phyloP scores from a whole-genome alignment of 768 basidiomycete genomes.

The Paxillus ammoniavirescens region DNA sequence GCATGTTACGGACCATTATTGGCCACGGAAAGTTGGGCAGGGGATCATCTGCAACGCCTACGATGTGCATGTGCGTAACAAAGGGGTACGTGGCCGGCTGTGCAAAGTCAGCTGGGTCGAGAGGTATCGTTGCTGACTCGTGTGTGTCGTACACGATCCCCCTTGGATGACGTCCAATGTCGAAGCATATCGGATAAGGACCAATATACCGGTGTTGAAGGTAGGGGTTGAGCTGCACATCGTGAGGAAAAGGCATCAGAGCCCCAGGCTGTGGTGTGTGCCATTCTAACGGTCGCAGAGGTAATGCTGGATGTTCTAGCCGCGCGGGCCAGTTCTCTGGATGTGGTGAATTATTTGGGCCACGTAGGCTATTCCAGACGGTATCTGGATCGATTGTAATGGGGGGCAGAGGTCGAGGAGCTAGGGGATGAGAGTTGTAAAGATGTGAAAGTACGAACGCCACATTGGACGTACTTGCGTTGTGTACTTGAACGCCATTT shows the following conservation, averaged over 20 bases:
- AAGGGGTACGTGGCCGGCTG: slow-evolving; percentile 68
- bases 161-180: slow-evolving; percentile 35
- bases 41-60: slow-evolving; percentile 49
- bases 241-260: slow-evolving; percentile 41
- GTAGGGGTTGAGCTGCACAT: slow-evolving; percentile 57
- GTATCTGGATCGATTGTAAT: slow-evolving; percentile 29
- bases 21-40: slow-evolving; percentile 55
- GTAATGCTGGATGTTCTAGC: slow-evolving; percentile 46
- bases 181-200: slow-evolving; percentile 47
- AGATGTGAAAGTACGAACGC: not conserved
- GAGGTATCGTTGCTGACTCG: slow-evolving; percentile 28
- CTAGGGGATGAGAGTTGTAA: slow-evolving; percentile 17
- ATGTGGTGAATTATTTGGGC: slow-evolving; percentile 23
- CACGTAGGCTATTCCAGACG: slow-evolving; percentile 33
- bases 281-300: slow-evolving; percentile 49
- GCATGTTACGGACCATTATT: slow-evolving; percentile 44
- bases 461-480: slow-evolving; percentile 39
- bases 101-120: slow-evolving; percentile 37
- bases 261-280: slow-evolving; percentile 35
- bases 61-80: slow-evolving; percentile 55
- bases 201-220: slow-evolving; percentile 44
- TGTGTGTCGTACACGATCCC: slow-evolving; percentile 30
- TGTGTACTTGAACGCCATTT: slow-evolving; percentile 38
- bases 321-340: slow-evolving; percentile 52
- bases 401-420: slow-evolving; percentile 18